Evolutionary conservation across 2,329 filamentous ascomycete genomes (phyloP).

Genomic region (Penicillium hordei): DNA sequence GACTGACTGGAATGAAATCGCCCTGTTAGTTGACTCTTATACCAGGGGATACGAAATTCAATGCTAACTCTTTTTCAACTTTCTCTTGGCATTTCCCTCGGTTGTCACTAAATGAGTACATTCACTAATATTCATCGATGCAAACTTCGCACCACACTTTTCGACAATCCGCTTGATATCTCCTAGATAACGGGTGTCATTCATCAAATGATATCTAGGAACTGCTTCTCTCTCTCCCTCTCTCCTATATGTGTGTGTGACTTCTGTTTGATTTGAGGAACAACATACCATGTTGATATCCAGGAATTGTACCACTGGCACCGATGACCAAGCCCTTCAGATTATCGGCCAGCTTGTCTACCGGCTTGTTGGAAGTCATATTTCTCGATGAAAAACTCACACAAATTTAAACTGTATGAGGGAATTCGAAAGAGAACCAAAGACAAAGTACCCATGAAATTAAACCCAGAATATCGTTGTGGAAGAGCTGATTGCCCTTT

Average conservation of each 20-base stretch:
- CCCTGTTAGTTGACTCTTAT: not conserved
- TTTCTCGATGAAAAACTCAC: not conserved
- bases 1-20: constrained; percentile 29
- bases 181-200: constrained; percentile 16
- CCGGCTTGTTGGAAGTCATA: not conserved
- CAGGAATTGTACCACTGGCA: constrained; percentile 58
- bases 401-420: not conserved
- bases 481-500: not conserved
- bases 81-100: constrained; percentile 23
- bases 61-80: constrained; percentile 25
- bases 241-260: not conserved
- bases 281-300: constrained; percentile 46
- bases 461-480: not conserved
- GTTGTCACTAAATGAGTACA: constrained; percentile 38
- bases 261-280: not conserved
- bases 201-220: not conserved
- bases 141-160: constrained; percentile 31
- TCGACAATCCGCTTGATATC: constrained; percentile 30
- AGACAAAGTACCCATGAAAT: not conserved
- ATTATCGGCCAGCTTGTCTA: constrained; percentile 2
- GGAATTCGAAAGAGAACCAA: not conserved
- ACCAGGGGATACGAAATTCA: not conserved
- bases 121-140: constrained; percentile 18
- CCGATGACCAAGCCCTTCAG: constrained; percentile 42
- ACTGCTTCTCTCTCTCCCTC: not conserved